Percentiles rank a stretch among this genome's conserved stretches.
phyloP scores from a whole-genome alignment of 805 yeast genomes.

The Lachancea fermentati region DNA sequence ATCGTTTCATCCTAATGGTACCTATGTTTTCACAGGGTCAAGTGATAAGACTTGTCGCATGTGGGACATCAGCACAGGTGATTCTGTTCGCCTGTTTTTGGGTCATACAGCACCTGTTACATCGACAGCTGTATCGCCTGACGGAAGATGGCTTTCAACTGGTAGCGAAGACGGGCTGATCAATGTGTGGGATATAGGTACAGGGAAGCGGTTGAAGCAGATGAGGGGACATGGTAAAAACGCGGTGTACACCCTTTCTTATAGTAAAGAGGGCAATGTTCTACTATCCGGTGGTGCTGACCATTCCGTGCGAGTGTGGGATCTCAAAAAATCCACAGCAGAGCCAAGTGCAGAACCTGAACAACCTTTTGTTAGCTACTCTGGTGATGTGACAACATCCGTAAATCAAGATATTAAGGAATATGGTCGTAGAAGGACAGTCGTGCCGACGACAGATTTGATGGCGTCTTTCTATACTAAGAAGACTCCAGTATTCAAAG shows the following conservation, averaged over 20 bases:
- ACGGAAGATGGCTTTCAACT: constrained; percentile 93
- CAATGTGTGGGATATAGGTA: constrained; percentile 89
- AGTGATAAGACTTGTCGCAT: constrained; percentile 92
- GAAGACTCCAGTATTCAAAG: constrained; percentile 88
- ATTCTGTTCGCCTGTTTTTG: constrained; percentile 82
- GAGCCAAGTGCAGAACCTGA: constrained; percentile 79
- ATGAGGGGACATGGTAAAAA: constrained; percentile 94
- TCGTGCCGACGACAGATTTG: constrained; percentile 82
- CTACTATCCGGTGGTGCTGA: constrained; percentile 92
- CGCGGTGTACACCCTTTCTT: constrained; percentile 77
- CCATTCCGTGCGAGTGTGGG: constrained; percentile 93
- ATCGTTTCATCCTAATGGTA: constrained; percentile 92
- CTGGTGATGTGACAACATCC: constrained; percentile 31
- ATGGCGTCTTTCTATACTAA: constrained; percentile 92
- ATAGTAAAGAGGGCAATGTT: constrained; percentile 82
- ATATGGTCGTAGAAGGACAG: constrained; percentile 55
- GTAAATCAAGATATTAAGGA: constrained; percentile 38
- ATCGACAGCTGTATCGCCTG: constrained; percentile 85
- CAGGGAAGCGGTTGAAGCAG: constrained; percentile 79
- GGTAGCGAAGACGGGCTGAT: constrained; percentile 92
- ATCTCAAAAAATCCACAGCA: constrained; percentile 74
- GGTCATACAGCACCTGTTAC: constrained; percentile 91
- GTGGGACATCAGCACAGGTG: constrained; percentile 95
- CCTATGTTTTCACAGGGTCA: constrained; percentile 91
- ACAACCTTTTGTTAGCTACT: constrained; percentile 42